phyloP scores from a whole-genome alignment of 2,329 filamentous ascomycete genomes.

The Grosmannia huntii region DNA sequence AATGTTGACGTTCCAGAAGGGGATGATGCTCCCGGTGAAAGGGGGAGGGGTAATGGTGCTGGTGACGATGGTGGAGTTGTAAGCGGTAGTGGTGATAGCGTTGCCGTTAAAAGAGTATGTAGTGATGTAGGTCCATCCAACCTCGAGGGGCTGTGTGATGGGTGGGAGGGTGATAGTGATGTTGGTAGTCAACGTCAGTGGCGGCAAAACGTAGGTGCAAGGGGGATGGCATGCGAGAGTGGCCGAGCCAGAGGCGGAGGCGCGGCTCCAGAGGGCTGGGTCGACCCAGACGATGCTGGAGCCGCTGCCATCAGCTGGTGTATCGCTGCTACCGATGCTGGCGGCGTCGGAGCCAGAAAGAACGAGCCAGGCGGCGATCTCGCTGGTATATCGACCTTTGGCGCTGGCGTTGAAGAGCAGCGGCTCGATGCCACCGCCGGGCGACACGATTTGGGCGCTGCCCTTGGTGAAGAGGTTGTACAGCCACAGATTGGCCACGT shows the following conservation, averaged over 20 bases:
- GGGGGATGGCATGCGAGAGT: not conserved
- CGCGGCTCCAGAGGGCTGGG: not conserved
- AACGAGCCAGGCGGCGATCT: not conserved
- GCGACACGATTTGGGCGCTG: not conserved
- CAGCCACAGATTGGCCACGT: not conserved
- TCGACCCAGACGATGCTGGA: not conserved
- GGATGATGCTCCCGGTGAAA: not conserved
- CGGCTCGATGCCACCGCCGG: not conserved
- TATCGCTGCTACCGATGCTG: not conserved
- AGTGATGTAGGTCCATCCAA: not conserved
- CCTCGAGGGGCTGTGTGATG: not conserved
- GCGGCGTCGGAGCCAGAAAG: not conserved
- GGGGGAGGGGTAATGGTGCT: not conserved
- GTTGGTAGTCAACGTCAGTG: not conserved
- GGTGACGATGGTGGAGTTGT: not conserved
- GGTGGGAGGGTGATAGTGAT: not conserved
- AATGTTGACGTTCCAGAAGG: not conserved
- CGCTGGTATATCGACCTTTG: not conserved
- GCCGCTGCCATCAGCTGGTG: not conserved
- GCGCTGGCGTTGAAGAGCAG: not conserved
- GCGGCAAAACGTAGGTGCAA: slow-evolving; percentile 5
- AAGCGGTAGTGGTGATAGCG: not conserved
- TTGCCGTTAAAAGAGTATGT: not conserved
- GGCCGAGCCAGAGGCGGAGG: not conserved
- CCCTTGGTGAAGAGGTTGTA: slow-evolving; percentile 1